Evolutionary conservation across 139 green algal genomes (phyloP).

Genomic region (Diplosphaera chodatii): DNA sequence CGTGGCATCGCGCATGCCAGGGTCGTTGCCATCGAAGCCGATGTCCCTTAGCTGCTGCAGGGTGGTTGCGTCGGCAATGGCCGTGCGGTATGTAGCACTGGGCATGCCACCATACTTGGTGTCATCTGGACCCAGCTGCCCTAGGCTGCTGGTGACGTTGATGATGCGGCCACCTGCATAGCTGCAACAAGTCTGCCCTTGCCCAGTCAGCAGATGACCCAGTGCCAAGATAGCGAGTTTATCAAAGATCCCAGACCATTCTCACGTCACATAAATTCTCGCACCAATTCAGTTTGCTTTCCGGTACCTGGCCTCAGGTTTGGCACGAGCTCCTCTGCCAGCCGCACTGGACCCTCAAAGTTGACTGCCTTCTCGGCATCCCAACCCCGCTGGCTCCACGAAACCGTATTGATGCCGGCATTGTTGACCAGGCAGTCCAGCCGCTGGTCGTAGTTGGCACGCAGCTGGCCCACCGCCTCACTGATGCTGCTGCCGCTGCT

Average conservation of each 20-base stretch:
- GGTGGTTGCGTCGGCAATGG: background rate
- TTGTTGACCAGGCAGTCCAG: background rate
- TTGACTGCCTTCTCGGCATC: background rate
- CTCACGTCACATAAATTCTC: too few relatives aligned
- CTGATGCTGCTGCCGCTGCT: background rate
- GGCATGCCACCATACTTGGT: background rate
- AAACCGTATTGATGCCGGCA: background rate
- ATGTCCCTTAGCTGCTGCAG: background rate
- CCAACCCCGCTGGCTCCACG: background rate
- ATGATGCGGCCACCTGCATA: background rate
- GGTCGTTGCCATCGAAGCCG: background rate
- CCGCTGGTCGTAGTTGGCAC: background rate
- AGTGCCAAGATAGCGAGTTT: too few relatives aligned
- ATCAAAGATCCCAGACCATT: too few relatives aligned
- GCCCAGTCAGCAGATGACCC: too few relatives aligned
- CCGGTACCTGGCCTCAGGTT: background rate
- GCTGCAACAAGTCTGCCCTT: too few relatives aligned
- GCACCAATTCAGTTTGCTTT: too few relatives aligned
- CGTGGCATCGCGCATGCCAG: background rate
- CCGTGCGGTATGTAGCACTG: background rate
- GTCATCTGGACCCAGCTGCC: background rate
- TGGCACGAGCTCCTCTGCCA: background rate
- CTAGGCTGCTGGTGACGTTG: background rate
- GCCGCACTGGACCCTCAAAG: background rate
- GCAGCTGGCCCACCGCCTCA: background rate